Base-by-base conservation (phyloP, 371 early-diverging fungal species). In the Rhizopus microsporus region DNA sequence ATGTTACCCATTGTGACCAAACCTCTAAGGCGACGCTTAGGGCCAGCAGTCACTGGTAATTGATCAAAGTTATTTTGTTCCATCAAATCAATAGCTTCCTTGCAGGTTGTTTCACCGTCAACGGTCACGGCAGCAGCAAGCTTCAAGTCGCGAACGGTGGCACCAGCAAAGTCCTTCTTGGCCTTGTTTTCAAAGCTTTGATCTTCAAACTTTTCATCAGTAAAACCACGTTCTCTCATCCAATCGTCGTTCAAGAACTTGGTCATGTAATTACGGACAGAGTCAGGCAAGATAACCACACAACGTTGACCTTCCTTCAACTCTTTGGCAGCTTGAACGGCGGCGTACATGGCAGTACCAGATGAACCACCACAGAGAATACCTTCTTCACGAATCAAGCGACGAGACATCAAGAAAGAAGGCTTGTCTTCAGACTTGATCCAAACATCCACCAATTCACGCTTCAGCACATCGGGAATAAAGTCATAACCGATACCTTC, bases 31-130 rank as follows among this genome's bases (percentile, higher is more conserved):
- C 81, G 73, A 15, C 82, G 77, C 37, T 74, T 72, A 59, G 72
- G 78, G 51, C 81, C 62, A 10, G 86, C 75, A 23, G 93, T 90
- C 9, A 97, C 96, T 5, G 97, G 97, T 30, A 97, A 78, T 76
- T 98, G 98, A 77, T 96, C 96, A 65, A 96, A 96, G 9, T 87
- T 93, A 53, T 91, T 87, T 39, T 78, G 67, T 70, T 94, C 84
- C 95, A 96, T 94, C 58, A 93, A 75, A 49, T 80, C 77, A 47
- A 94, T 87, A 15, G 96, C 97, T 51, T 94, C 91, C 34, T 80
- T 78, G 67, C 87, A 85, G 15, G 89, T 72, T 5, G 91, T 89
- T 63, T 54, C 64, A 57, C 76, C 57, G 45, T 77, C 74, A 37
- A 93, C 86, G 37, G 93, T 91, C 30, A 96, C 89, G 33, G 97